phyloP scores from a whole-genome alignment of 805 yeast genomes.

The Blastobotrys peoriensis region DNA sequence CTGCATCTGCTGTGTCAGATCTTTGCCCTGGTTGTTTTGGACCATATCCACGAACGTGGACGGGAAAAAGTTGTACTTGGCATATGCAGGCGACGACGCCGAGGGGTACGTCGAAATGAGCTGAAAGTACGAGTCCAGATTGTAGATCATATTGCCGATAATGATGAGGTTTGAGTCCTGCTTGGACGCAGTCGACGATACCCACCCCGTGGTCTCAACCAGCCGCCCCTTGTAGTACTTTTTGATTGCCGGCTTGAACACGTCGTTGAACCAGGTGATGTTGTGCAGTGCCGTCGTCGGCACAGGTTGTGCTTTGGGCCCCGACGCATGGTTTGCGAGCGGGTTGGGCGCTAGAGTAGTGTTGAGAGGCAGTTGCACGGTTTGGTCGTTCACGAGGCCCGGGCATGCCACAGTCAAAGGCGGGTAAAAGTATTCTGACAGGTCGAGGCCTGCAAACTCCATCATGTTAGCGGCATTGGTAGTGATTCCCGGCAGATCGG shows the following conservation, averaged over 20 bases:
- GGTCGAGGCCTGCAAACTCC: slow-evolving; percentile 35
- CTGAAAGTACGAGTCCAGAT: slow-evolving; percentile 33
- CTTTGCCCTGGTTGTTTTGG: slow-evolving; percentile 30
- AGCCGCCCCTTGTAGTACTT: slow-evolving; percentile 33
- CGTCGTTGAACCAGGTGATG: slow-evolving; percentile 32
- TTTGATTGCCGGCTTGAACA: slow-evolving; percentile 31
- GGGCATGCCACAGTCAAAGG: slow-evolving; percentile 37
- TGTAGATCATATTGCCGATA: slow-evolving; percentile 32
- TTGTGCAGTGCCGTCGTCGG: slow-evolving; percentile 30
- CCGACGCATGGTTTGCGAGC: slow-evolving; percentile 31
- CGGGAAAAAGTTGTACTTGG: slow-evolving; percentile 32
- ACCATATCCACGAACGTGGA: slow-evolving; percentile 28
- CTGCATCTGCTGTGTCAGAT: slow-evolving; percentile 29
- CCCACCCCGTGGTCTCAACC: slow-evolving; percentile 28
- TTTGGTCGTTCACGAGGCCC: slow-evolving; percentile 29
- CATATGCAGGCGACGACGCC: slow-evolving; percentile 17
- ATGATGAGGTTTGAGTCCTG: slow-evolving; percentile 24
- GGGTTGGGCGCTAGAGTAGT: slow-evolving; percentile 25
- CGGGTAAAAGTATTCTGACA: slow-evolving; percentile 36
- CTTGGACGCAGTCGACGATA: not conserved
- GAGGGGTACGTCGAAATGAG: slow-evolving; percentile 27
- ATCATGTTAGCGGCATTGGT: slow-evolving; percentile 31
- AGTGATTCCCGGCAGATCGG: slow-evolving; percentile 30
- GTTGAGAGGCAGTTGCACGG: slow-evolving; percentile 28
- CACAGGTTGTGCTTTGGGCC: slow-evolving; percentile 25